Percentiles rank a stretch among this genome's conserved stretches.
Conservation (phyloP, 2,329 filamentous ascomycete genomes). For the Zelopaecilomyces penicillatus region DNA sequence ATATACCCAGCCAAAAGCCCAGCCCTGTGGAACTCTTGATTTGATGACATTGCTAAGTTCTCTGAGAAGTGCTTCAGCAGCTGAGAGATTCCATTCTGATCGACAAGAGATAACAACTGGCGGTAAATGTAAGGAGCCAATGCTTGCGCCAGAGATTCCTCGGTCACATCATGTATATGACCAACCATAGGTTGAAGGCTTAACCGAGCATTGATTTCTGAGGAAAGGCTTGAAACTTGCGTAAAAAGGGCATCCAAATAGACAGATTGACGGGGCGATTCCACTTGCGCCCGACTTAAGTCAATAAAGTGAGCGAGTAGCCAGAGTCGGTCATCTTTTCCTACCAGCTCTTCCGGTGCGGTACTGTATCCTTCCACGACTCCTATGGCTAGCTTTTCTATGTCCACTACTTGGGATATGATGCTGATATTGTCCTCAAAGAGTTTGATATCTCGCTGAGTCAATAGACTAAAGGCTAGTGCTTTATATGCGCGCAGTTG, state of each 20-base stretch:
- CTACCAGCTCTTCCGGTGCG: constrained; percentile 14
- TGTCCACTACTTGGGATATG: constrained; percentile 30
- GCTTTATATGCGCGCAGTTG: constrained; percentile 21
- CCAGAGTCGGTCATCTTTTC: constrained; percentile 46
- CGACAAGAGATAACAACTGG: constrained; percentile 63
- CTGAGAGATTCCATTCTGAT: constrained; percentile 61
- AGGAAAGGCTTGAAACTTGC: constrained; percentile 43
- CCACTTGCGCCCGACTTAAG: constrained; percentile 35
- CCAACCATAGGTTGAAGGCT: constrained; percentile 13
- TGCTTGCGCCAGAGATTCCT: constrained; percentile 14
- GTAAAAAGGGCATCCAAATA: constrained; percentile 46
- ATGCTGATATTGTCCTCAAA: constrained; percentile 31
- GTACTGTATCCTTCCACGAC: constrained; percentile 30
- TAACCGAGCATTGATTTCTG: constrained; percentile 41
- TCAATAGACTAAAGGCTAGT: constrained; percentile 32
- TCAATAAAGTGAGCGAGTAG: constrained; percentile 60
- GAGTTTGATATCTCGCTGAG: constrained; percentile 26
- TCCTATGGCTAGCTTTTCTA: constrained; percentile 31
- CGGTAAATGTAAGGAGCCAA: constrained; percentile 52
- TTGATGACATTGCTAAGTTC: constrained; percentile 22
- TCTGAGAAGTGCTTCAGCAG: constrained; percentile 26
- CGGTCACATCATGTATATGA: constrained; percentile 8
- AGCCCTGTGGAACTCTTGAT: constrained; percentile 30
- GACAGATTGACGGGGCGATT: constrained; percentile 26
- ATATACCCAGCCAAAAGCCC: constrained; percentile 78